phyloP scores from a whole-genome alignment of 2,329 filamentous ascomycete genomes.

The Penicillium sp. region DNA sequence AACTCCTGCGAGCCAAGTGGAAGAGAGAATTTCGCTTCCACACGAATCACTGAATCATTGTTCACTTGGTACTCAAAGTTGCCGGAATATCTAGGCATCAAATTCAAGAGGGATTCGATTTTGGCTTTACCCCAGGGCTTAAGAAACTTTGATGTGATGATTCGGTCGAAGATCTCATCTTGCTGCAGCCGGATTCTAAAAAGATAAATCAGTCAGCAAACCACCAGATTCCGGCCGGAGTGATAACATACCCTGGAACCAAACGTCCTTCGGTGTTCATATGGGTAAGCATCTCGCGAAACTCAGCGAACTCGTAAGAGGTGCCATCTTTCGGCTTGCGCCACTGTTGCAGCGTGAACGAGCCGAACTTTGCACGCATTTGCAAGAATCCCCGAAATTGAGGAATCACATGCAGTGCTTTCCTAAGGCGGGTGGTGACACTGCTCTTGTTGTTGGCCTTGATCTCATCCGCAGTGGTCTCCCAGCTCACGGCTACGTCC shows the following conservation, averaged over 20 bases:
- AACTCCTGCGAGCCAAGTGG: conserved; percentile 32
- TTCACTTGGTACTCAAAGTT: conserved; percentile 42
- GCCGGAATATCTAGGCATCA: conserved; percentile 39
- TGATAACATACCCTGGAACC: conserved; percentile 38
- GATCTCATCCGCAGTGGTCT: not conserved
- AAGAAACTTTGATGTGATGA: conserved; percentile 31
- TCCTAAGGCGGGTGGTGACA: conserved; percentile 5
- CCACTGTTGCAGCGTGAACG: conserved; percentile 42
- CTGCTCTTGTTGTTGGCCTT: conserved; percentile 1
- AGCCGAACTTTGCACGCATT: conserved; percentile 46
- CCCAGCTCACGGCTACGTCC: not conserved
- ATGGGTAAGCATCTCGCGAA: conserved; percentile 40
- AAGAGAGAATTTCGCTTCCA: conserved; percentile 40
- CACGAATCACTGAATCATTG: conserved; percentile 33
- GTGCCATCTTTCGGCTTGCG: conserved; percentile 27
- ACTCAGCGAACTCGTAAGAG: conserved; percentile 40
- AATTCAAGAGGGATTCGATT: conserved; percentile 23
- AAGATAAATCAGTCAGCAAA: not conserved
- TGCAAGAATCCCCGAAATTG: conserved; percentile 36
- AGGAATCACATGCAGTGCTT: conserved; percentile 26
- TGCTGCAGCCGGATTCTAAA: conserved; percentile 28
- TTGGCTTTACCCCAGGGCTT: conserved; percentile 24
- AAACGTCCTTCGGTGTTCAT: conserved; percentile 39
- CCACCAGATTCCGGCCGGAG: not conserved
- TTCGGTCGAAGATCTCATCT: conserved; percentile 31